phyloP scores from a whole-genome alignment of 495 filamentous ascomycete genomes.

The Penicillium turbatum region DNA sequence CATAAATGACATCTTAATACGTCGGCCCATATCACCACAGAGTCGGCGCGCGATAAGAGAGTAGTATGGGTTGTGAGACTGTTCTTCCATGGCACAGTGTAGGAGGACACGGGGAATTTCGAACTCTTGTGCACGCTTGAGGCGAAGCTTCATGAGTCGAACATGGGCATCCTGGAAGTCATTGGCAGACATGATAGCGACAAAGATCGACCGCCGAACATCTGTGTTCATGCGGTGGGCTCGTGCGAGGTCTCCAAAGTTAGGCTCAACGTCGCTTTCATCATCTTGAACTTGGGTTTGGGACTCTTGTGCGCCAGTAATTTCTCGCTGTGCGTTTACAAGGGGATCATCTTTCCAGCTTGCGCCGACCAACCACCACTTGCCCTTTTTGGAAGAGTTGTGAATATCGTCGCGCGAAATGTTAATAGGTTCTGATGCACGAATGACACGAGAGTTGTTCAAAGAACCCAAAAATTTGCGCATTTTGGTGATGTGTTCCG shows the following conservation, averaged over 20 bases:
- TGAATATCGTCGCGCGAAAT: constrained; percentile 76
- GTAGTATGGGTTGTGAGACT: constrained; percentile 89
- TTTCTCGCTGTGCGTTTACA: constrained; percentile 36
- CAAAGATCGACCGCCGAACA: constrained; percentile 85
- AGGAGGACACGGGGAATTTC: constrained; percentile 87
- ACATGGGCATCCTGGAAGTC: constrained; percentile 81
- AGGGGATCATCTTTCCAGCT: constrained; percentile 65
- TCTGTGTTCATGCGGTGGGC: constrained; percentile 94
- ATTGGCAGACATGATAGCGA: constrained; percentile 79
- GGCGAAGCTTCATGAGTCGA: constrained; percentile 71
- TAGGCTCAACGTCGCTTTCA: constrained; percentile 54
- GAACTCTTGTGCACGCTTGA: constrained; percentile 79
- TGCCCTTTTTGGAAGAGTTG: constrained; percentile 78
- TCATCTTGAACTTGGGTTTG: constrained; percentile 17
- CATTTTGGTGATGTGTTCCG: constrained; percentile 79
- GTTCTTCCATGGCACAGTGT: constrained; percentile 80
- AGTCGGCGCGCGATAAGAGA: constrained; percentile 73
- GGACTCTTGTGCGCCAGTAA: constrained; percentile 20
- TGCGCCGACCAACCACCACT: constrained; percentile 97
- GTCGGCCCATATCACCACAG: constrained; percentile 59
- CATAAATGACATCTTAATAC: constrained; percentile 76
- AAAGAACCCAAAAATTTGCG: constrained; percentile 74
- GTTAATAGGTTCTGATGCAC: constrained; percentile 75
- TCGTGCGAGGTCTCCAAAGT: constrained; percentile 69
- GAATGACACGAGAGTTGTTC: constrained; percentile 58